A percentile compares a stretch with the other conserved stretches of the same genome.
These are phyloP conservation scores for Moesziomyces antarcticus DNA, from an alignment of 1,284 basidiomycete species.

Conservation along the genomic window DNA sequence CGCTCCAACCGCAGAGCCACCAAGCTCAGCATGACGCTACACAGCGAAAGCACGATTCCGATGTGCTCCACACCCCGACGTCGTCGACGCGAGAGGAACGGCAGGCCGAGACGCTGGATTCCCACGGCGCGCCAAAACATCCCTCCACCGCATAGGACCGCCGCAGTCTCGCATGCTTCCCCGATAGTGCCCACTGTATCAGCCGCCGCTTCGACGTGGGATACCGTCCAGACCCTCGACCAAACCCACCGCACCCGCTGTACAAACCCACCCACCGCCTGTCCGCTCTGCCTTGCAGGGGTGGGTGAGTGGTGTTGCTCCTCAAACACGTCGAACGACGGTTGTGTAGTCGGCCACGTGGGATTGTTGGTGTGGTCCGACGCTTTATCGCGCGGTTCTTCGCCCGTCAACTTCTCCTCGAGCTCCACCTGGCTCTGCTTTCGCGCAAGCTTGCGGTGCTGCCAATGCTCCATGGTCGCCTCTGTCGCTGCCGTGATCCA, in stretches of 20 bases:
- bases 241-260: conserved; percentile 4
- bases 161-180: conserved; percentile 54
- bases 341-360: conserved; percentile 16
- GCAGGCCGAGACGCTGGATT: conserved; percentile 26
- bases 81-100: conserved; percentile 37
- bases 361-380: conserved; percentile 16
- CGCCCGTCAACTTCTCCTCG: conserved; percentile 17
- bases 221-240: conserved; percentile 3
- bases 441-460: conserved; percentile 1
- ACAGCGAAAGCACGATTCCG: conserved; percentile 50
- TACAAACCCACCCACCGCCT: not conserved
- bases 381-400: conserved; percentile 15
- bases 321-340: conserved; percentile 15
- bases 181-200: conserved; percentile 33
- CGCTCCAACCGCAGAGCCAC: conserved; percentile 25
- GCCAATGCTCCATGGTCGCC: conserved; percentile 39
- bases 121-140: conserved; percentile 58
- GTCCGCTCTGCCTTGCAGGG: no score
- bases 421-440: not conserved
- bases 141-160: conserved; percentile 48
- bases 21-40: conserved; percentile 31
- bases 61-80: conserved; percentile 53
- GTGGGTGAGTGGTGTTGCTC: not conserved
- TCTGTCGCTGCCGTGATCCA: conserved; percentile 38
- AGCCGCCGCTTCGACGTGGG: conserved; percentile 11